Conservation (phyloP, 352 stramenopile species). For the Pythium sp. region DNA sequence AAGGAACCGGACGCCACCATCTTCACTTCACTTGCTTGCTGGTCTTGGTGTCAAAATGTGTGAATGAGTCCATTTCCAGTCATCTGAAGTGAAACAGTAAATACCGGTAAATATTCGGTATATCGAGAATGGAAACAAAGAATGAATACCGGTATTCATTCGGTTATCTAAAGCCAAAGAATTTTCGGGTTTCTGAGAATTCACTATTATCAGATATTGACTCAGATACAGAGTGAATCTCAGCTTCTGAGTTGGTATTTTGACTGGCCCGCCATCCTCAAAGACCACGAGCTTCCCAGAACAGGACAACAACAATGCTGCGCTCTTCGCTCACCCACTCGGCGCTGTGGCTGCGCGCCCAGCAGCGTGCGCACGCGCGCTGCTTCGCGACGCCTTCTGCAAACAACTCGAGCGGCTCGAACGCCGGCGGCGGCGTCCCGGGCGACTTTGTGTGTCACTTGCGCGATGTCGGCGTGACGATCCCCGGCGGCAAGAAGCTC, state of each 20-base stretch:
- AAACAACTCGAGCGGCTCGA: conserved; percentile 30
- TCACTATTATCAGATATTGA: no score
- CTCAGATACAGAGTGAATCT: no score
- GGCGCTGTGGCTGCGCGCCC: conserved; percentile 1
- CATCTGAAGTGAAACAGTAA: background rate
- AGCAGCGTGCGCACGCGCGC: conserved; percentile 14
- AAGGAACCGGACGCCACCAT: conserved; percentile 59
- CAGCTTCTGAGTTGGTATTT: no score
- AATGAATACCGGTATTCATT: no score
- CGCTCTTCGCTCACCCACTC: conserved; percentile 8
- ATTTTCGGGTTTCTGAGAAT: no score
- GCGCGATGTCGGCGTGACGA: conserved; percentile 69
- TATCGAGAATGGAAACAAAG: no score
- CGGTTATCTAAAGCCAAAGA: no score
- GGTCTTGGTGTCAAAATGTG: background rate
- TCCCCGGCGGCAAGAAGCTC: conserved; percentile 80
- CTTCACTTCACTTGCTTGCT: background rate
- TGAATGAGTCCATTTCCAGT: conserved; percentile 13
- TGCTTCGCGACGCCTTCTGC: conserved; percentile 33
- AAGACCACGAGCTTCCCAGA: no score
- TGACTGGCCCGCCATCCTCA: no score
- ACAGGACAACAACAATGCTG: background rate
- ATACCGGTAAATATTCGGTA: no score
- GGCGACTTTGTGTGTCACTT: conserved; percentile 86
- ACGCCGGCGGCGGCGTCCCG: conserved; percentile 71